Base-by-base conservation (phyloP, 75 land plant species). In the Pinus tabuliformis region DNA sequence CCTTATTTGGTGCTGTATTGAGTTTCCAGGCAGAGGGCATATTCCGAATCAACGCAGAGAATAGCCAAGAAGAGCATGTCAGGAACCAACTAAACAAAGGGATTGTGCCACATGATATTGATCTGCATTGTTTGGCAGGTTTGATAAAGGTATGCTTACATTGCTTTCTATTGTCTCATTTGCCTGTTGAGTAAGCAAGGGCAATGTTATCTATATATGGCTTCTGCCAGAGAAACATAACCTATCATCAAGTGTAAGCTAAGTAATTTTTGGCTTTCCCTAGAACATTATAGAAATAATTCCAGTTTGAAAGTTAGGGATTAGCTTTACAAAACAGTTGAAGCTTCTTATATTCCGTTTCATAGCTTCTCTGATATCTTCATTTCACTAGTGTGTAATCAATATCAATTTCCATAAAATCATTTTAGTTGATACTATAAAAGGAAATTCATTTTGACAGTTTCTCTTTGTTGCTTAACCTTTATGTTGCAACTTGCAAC, bases 1-100 rank as follows among this genome's bases (percentile, higher is more conserved):
- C 30, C 13, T 70, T 17, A 6, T 58, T 28, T 54, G 39, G 52
- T 76, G 36, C 42, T 33, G 14, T 76, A 20, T 42, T 56, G 36
- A 73, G 56, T 3, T 75, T 81, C 49, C 72, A 89, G 91, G 90
- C 86, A 56, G 91, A 89, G 77, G 91, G 91, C 3, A 87, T 89
- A 20, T 89, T 89, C 74, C 87, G 91, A 81, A 87, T 89, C 58
- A 89, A 87, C 76, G 90, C 90, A 45, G 91, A 89, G 74, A 87
- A 83, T 70, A 73, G 91, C 33, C 91, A 89, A 56, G 86, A 89
- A 62, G 81, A 87, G 58, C 70, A 73, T 73, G 89, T 88, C 33
- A 75, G 89, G 59, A 80, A 87, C 71, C 89, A 88, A 72, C 70
- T 88, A 70, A 88, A 88, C 78, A 76, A 73, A 39, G 90, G 90